Conservation (phyloP, 208 protist species). For the Histomonas meleagridis region DNA sequence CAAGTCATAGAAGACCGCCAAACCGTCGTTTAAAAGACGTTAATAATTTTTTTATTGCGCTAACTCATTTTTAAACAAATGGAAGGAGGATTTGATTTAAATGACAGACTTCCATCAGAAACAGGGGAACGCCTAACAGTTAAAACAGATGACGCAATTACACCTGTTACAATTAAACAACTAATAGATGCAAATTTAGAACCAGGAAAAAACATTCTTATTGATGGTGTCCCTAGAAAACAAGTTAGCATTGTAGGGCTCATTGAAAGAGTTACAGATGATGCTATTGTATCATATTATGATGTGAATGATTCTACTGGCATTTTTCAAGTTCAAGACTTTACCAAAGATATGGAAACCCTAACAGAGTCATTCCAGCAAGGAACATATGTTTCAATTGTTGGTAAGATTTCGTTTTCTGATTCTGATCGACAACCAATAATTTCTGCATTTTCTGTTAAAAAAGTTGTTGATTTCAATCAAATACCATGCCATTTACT, state of each 20-base stretch:
- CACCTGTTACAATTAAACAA: neutral
- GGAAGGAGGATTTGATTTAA: neutral
- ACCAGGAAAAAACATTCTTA: neutral
- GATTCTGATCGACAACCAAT: neutral
- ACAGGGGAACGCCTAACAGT: neutral
- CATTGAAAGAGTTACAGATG: neutral
- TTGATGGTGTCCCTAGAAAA: neutral
- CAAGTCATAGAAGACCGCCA: too few species aligned
- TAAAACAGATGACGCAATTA: neutral
- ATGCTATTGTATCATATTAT: neutral
- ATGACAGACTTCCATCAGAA: neutral
- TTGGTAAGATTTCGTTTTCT: neutral
- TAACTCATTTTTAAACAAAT: too few species aligned
- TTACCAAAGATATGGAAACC: too few species aligned
- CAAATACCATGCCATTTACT: neutral
- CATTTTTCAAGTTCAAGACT: neutral
- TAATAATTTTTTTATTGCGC: too few species aligned
- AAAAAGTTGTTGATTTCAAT: neutral
- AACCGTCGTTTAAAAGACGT: too few species aligned
- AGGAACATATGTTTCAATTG: neutral
- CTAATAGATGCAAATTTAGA: neutral
- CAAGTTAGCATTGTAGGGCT: neutral
- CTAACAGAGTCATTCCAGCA: neutral
- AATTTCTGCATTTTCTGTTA: neutral
- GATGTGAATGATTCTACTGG: neutral